phyloP scores from a whole-genome alignment of 1,284 basidiomycete species.

The Veloboletus limbatus region DNA sequence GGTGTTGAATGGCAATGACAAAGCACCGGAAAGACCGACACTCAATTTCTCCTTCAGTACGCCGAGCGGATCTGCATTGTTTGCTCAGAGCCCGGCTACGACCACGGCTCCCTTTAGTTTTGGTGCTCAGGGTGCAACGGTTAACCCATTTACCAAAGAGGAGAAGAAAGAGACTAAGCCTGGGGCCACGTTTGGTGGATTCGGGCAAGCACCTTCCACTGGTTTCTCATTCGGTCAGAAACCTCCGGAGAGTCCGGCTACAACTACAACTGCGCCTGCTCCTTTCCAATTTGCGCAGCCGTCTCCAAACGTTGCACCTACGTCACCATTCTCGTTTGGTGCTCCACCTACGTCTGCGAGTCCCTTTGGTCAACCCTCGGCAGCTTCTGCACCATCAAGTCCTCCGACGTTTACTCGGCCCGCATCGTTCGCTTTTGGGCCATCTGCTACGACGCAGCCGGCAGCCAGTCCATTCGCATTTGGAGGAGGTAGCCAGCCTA shows the following conservation, averaged over 20 bases:
- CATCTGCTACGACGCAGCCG: conserved; percentile 32
- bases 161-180: conserved; percentile 33
- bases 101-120: conserved; percentile 33
- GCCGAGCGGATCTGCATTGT: conserved; percentile 38
- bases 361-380: conserved; percentile 43
- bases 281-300: conserved; percentile 46
- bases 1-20: conserved; percentile 34
- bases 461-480: conserved; percentile 29
- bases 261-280: conserved; percentile 35
- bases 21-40: conserved; percentile 36
- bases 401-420: conserved; percentile 46
- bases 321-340: conserved; percentile 49
- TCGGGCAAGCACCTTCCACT: conserved; percentile 29
- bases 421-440: conserved; percentile 38
- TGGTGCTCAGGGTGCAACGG: conserved; percentile 14
- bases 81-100: conserved; percentile 36
- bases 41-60: conserved; percentile 46
- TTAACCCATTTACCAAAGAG: conserved; percentile 35
- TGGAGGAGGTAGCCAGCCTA: conserved; percentile 44
- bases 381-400: conserved; percentile 50
- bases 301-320: conserved; percentile 35
- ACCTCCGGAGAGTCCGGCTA: conserved; percentile 34
- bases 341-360: conserved; percentile 33
- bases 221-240: conserved; percentile 38
- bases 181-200: conserved; percentile 27